A percentile compares a stretch with the other conserved stretches of the same genome.
phyloP scores from a whole-genome alignment of 2,329 filamentous ascomycete species.

The Penicillium sp. region DNA sequence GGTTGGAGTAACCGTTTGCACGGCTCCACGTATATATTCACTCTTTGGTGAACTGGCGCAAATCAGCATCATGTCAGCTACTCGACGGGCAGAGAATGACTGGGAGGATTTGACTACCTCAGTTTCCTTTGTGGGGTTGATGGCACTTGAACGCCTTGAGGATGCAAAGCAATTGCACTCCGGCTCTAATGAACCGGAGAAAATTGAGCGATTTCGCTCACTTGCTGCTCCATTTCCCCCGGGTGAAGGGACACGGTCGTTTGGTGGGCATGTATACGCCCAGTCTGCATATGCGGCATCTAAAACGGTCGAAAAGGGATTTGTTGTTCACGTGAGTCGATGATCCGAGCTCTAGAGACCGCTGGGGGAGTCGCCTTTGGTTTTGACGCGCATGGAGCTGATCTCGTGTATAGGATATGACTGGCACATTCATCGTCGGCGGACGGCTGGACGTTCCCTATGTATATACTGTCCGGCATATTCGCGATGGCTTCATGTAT shows the following conservation, averaged over 20 bases:
- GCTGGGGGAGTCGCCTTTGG: neutral
- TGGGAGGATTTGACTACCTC: constrained; percentile 16
- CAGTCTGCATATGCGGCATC: constrained; percentile 60
- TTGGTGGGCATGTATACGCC: constrained; percentile 60
- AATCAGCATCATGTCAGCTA: constrained; percentile 19
- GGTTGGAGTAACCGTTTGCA: neutral
- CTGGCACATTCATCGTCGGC: constrained; percentile 54
- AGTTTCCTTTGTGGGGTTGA: constrained; percentile 32
- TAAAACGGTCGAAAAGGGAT: constrained; percentile 53
- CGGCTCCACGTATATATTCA: neutral
- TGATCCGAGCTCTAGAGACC: neutral
- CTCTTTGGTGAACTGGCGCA: neutral
- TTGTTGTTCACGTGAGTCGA: constrained; percentile 53
- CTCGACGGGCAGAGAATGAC: constrained; percentile 6
- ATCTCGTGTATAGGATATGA: constrained; percentile 46
- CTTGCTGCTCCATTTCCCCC: constrained; percentile 44
- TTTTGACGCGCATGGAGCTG: neutral
- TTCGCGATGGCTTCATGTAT: constrained; percentile 56
- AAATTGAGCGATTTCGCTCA: constrained; percentile 33
- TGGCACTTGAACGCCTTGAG: constrained; percentile 34
- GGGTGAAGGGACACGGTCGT: constrained; percentile 46
- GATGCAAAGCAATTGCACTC: constrained; percentile 10
- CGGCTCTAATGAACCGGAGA: constrained; percentile 24
- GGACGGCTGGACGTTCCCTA: constrained; percentile 53
- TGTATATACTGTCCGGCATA: constrained; percentile 52